A percentile compares a stretch with the other conserved stretches of the same genome.
Conservation (phyloP, 495 filamentous ascomycete species). For the Penicillium diatomitis region DNA sequence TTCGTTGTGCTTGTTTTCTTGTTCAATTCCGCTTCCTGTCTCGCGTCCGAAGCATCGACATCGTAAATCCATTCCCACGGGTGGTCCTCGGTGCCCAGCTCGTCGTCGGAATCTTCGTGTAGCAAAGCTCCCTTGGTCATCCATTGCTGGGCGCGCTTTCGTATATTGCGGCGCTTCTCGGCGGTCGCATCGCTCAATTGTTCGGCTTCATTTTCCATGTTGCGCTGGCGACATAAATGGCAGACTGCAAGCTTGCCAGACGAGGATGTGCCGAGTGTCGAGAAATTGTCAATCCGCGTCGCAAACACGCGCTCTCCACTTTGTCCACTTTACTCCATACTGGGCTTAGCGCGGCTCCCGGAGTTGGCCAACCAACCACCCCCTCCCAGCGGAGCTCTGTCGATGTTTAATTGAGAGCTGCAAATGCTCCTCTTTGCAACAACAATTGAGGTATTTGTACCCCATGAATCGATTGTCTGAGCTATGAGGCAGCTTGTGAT, state of each 20-base stretch:
- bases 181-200: constrained; percentile 10
- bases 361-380: constrained; percentile 6
- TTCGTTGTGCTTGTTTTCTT: constrained; percentile 15
- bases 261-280: not conserved
- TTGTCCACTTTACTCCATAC: constrained; percentile 33
- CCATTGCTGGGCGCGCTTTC: constrained; percentile 47
- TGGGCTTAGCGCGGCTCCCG: constrained; percentile 16
- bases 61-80: constrained; percentile 94
- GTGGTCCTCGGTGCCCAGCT: constrained; percentile 71
- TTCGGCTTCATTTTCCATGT: constrained; percentile 13
- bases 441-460: no score
- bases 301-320: constrained; percentile 31
- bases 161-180: constrained; percentile 16
- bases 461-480: no score
- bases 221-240: not conserved
- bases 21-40: constrained; percentile 13
- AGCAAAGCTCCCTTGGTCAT: constrained; percentile 57
- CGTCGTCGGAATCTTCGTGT: constrained; percentile 86
- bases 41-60: constrained; percentile 19
- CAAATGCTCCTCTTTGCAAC: no score
- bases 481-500: no score
- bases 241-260: constrained; percentile 1
- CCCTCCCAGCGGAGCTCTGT: no score
- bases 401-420: no score
- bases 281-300: constrained; percentile 12